A percentile compares a stretch with the other conserved stretches of the same genome.
Conservation (phyloP, 73 alveolate species). For the Tetrahymena borealis region DNA sequence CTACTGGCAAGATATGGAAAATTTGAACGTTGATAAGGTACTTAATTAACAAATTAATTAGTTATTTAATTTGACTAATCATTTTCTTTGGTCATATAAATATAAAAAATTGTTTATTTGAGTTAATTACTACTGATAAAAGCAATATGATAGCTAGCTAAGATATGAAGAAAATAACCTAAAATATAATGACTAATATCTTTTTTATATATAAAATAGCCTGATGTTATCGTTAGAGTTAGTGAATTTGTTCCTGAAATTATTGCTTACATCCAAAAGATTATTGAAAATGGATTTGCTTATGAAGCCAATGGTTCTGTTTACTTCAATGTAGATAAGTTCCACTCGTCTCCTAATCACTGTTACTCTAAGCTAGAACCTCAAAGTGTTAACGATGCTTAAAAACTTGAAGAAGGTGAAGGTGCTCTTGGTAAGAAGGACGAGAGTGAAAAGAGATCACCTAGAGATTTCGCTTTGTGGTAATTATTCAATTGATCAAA, state of each 20-base stretch:
- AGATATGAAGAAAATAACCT: too few species aligned
- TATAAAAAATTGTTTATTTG: too few species aligned
- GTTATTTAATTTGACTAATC: too few species aligned
- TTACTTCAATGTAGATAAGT: slow-evolving; percentile 85
- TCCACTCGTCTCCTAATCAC: slow-evolving; percentile 51
- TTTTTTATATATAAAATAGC: slow-evolving; percentile 43
- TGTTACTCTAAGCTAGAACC: slow-evolving; percentile 83
- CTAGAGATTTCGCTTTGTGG: slow-evolving; percentile 98
- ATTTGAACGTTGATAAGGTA: slow-evolving; percentile 71
- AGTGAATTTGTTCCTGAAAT: slow-evolving; percentile 98
- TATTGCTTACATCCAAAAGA: slow-evolving; percentile 72
- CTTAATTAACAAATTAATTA: background rate
- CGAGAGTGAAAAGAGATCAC: slow-evolving; percentile 74
- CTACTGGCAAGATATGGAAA: slow-evolving; percentile 95
- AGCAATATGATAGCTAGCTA: too few species aligned
- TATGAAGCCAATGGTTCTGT: slow-evolving; percentile 95
- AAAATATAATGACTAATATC: background rate
- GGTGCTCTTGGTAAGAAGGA: slow-evolving; percentile 82
- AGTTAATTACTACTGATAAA: too few species aligned
- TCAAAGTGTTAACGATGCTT: slow-evolving; percentile 50
- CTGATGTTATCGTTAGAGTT: slow-evolving; percentile 97
- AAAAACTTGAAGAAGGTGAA: slow-evolving; percentile 85
- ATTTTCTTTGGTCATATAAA: too few species aligned
- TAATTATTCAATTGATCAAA: too few species aligned
- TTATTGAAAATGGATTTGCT: slow-evolving; percentile 92